These are phyloP conservation scores for Kuraishia borneana DNA, from an alignment of 805 yeast species.

Conservation along the genomic window DNA sequence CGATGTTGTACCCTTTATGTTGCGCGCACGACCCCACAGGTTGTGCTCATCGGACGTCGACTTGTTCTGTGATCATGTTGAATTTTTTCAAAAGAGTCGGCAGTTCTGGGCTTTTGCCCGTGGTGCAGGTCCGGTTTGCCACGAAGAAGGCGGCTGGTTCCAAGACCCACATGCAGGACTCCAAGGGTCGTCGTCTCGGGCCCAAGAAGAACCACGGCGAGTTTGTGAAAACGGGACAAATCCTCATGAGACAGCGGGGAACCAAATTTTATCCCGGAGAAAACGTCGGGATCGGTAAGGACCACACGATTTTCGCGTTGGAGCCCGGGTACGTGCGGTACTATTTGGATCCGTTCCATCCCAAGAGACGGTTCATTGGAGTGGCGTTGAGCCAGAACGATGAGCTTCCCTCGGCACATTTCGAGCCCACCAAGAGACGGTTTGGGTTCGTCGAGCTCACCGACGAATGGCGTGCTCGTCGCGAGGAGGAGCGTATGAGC, in stretches of 20 bases:
- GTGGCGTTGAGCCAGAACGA: conserved; percentile 59
- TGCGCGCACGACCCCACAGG: neutral
- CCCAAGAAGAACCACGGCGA: conserved; percentile 79
- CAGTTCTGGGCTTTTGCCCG: too few species aligned
- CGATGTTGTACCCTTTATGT: neutral
- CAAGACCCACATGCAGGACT: conserved; percentile 86
- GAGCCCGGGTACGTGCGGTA: conserved; percentile 93
- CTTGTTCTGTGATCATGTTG: neutral
- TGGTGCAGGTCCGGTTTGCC: conserved; percentile 63
- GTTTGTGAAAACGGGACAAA: conserved; percentile 71
- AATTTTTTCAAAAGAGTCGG: too few species aligned
- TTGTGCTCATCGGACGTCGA: neutral
- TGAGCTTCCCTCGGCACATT: conserved; percentile 78
- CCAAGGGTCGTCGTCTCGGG: conserved; percentile 91
- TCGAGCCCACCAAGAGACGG: conserved; percentile 79
- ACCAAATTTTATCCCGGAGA: conserved; percentile 92
- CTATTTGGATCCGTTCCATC: conserved; percentile 94
- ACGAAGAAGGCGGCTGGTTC: conserved; percentile 94
- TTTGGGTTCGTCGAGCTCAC: conserved; percentile 56
- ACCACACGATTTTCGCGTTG: conserved; percentile 81
- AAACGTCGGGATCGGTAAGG: conserved; percentile 81
- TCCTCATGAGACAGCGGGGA: conserved; percentile 90
- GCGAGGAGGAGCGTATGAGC: conserved; percentile 50
- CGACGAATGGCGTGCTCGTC: conserved; percentile 36
- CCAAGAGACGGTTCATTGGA: conserved; percentile 83